Conservation (phyloP, 1,284 basidiomycete species). For the Naganishia sp. region DNA sequence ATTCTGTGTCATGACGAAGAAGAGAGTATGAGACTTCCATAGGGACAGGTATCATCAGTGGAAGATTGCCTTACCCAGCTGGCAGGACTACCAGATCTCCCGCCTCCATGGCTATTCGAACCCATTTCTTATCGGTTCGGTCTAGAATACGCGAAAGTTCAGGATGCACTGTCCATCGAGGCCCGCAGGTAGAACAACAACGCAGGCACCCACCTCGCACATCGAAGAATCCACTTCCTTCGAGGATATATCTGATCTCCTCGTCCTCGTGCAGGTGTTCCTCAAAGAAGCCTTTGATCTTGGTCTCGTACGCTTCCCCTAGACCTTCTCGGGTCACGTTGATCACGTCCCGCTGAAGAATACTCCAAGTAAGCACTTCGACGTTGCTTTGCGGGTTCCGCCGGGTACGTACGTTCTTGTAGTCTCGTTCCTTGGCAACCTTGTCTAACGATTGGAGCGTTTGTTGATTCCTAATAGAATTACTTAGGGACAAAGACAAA, state of each 20-base stretch:
- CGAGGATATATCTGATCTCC: conserved; percentile 80
- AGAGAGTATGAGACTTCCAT: neutral
- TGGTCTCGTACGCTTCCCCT: conserved; percentile 74
- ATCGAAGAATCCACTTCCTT: conserved; percentile 82
- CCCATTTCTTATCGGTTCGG: conserved; percentile 64
- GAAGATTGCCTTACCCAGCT: conserved; percentile 57
- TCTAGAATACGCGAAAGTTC: conserved; percentile 4
- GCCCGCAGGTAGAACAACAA: neutral
- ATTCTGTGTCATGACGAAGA: conserved; percentile 54
- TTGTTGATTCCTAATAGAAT: neutral
- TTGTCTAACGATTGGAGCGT: conserved; percentile 54
- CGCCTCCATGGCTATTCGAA: conserved; percentile 66
- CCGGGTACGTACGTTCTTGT: conserved; percentile 62
- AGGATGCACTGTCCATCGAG: neutral
- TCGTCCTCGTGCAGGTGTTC: conserved; percentile 92
- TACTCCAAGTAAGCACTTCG: neutral
- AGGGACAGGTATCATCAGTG: neutral
- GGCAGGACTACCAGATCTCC: conserved; percentile 75
- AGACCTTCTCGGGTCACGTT: conserved; percentile 71
- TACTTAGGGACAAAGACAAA: neutral
- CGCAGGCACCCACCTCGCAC: conserved; percentile 62
- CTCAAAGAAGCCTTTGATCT: conserved; percentile 75
- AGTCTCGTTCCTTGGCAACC: conserved; percentile 66
- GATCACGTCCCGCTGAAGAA: conserved; percentile 63
- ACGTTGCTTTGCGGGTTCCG: neutral